Base-by-base conservation (phyloP, 371 early-diverging fungal species). In the Zychaea mexicana region DNA sequence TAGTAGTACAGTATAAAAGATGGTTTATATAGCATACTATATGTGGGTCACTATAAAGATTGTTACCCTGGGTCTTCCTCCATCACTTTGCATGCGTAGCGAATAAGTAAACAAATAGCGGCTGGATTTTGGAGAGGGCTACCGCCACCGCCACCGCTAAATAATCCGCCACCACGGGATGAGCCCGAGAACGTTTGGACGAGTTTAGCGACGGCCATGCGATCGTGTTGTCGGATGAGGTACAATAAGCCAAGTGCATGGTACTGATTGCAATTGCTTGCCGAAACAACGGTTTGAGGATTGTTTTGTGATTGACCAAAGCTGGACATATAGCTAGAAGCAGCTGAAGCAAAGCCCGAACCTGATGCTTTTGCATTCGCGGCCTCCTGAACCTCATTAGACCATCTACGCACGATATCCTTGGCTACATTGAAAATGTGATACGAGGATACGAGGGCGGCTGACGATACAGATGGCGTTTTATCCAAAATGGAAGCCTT, bases 401-500 rank as follows among this genome's bases (percentile, higher is more conserved):
- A 89, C 96, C 95, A 96, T 45, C 95, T 87, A 61, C 88, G 83
- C 2, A 96, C 90, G 15, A 93, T 86, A 52, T 96, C 96, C 66
- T 91, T 92, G 63, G 92, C 92, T 13, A 86, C 81, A 46, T 74
- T 78, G 71, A 92, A 95, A 36, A 97, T 65, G 67, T 98, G 98
- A 66, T 93, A 85, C 19, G 94, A 86, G 1, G 97, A 96, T 13
- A 99, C 96, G 36, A 99, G 78, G 3, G 99, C 97, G 17, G 97
- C 94, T 10, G 93, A 92, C 21, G 96, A 88, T 15, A 98, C 95
- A 54, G 87, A 85, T 15, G 96, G 88, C 33, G 92, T 93, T 73
- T 93, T 94, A 73, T 99, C 99, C 39, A 98, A 96, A 72, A 99
- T 96, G 0, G 97, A 94, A 31, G 96, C 94, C 85, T 98, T 99